phyloP scores from a whole-genome alignment of 495 filamentous ascomycete species.

The Letharia lupina region DNA sequence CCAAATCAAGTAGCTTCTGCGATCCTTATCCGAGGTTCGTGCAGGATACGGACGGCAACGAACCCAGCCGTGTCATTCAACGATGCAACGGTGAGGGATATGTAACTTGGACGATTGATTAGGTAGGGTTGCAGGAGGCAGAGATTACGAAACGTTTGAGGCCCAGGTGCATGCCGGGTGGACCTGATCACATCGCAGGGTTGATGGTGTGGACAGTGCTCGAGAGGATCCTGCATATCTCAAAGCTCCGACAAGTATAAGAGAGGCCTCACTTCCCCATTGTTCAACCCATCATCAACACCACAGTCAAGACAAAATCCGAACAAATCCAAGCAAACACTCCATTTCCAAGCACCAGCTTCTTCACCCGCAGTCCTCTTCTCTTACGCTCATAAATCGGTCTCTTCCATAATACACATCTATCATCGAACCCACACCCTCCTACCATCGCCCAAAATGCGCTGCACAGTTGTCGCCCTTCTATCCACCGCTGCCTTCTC shows the following conservation, averaged over 20 bases:
- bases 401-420: not conserved
- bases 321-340: not conserved
- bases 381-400: not conserved
- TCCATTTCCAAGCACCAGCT: not conserved
- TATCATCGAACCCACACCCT: not conserved
- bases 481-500: not conserved
- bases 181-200: not conserved
- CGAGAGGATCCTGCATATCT: not conserved
- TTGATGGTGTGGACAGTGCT: not conserved
- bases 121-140: not conserved
- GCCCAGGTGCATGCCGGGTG: not conserved
- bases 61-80: not conserved
- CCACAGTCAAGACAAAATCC: not conserved
- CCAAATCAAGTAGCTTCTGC: not conserved
- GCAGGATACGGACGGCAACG: not conserved
- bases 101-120: not conserved
- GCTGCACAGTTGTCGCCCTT: not conserved
- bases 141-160: not conserved
- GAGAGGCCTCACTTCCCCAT: not conserved
- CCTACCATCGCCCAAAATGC: not conserved
- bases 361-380: not conserved
- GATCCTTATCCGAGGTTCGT: not conserved
- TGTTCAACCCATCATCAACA: not conserved
- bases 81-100: not conserved
- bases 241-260: not conserved